phyloP scores from a whole-genome alignment of 1,284 basidiomycete species.

The Leucoagaricus sp. region DNA sequence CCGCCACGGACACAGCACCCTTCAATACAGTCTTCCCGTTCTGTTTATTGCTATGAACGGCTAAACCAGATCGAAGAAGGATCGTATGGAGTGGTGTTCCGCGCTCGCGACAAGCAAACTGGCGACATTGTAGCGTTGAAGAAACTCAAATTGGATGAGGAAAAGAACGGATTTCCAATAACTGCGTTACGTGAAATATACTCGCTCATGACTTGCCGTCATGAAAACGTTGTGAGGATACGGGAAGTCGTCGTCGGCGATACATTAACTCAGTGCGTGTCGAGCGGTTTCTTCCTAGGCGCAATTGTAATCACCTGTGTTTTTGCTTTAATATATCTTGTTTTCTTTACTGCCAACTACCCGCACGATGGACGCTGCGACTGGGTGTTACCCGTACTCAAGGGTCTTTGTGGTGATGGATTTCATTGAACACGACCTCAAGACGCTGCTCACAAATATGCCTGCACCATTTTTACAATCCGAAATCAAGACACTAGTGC shows the following conservation, averaged over 20 bases:
- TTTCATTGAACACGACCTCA: constrained; percentile 99
- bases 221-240: constrained; percentile 95
- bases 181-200: constrained; percentile 95
- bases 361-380: constrained; percentile 2
- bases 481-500: constrained; percentile 96
- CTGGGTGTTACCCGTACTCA: constrained; percentile 18
- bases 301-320: constrained; percentile 25
- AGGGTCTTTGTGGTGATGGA: constrained; percentile 99
- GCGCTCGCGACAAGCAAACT: constrained; percentile 91
- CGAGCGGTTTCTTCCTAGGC: constrained; percentile 24
- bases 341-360: neutral
- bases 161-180: constrained; percentile 98
- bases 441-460: constrained; percentile 92
- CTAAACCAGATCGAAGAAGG: constrained; percentile 99
- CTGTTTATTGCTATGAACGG: constrained; percentile 90
- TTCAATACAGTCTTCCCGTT: constrained; percentile 78
- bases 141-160: constrained; percentile 97
- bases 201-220: constrained; percentile 88
- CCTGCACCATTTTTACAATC: constrained; percentile 94
- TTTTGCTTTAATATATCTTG: constrained; percentile 19
- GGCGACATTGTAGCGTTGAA: constrained; percentile 97
- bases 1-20: constrained; percentile 79
- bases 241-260: constrained; percentile 99
- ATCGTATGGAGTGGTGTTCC: constrained; percentile 96
- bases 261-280: constrained; percentile 94